phyloP scores from a whole-genome alignment of 176 grass and related monocot genomes.

The Ampelocalamus luodianensis region DNA sequence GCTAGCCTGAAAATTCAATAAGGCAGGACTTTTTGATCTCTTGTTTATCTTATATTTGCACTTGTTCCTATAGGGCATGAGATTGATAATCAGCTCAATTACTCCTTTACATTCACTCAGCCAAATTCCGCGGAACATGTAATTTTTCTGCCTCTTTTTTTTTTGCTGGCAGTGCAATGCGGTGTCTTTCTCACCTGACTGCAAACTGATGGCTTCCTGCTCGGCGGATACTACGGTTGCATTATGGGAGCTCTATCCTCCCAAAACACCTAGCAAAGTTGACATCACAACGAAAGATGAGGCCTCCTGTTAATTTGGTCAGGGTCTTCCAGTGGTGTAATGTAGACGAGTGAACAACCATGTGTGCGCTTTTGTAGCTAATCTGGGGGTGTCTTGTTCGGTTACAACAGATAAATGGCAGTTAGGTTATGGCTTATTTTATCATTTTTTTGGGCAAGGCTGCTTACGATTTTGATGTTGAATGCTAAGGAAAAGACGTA shows the following conservation, averaged over 20 bases:
- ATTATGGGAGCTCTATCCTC: slow-evolving; percentile 86
- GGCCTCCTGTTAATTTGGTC: background rate
- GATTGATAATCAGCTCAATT: background rate
- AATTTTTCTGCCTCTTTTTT: background rate
- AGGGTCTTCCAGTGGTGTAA: background rate
- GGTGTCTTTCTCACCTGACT: slow-evolving; percentile 73
- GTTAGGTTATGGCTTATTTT: no score
- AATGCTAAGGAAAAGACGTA: no score
- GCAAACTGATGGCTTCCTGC: slow-evolving; percentile 89
- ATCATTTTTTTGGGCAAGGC: no score
- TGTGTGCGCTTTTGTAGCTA: background rate
- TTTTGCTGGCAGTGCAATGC: slow-evolving; percentile 69
- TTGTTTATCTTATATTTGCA: background rate
- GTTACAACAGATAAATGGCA: no score
- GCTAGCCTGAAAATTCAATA: background rate
- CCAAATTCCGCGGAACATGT: background rate
- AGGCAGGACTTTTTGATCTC: background rate
- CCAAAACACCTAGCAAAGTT: slow-evolving; percentile 36
- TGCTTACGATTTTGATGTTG: no score
- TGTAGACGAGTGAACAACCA: background rate
- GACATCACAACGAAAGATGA: background rate
- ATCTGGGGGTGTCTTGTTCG: background rate
- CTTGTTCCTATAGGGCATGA: background rate
- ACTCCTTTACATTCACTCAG: background rate
- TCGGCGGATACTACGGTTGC: slow-evolving; percentile 73